Evolutionary conservation across 352 stramenopile genomes (phyloP).

Genomic region (Phytophthora citrophthora): DNA sequence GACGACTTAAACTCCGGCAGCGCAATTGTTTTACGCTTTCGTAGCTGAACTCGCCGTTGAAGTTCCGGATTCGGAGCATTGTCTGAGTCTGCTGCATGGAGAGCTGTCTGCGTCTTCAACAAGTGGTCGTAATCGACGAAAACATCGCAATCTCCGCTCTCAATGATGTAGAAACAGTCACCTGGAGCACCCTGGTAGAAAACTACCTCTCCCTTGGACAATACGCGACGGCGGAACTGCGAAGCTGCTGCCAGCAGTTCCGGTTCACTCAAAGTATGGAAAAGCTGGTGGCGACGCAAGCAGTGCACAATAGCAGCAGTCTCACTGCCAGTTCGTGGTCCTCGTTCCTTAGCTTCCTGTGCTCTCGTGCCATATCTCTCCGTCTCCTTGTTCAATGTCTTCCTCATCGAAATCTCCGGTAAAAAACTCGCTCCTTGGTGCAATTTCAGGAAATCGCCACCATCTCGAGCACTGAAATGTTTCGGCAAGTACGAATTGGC

Average conservation of each 20-base stretch:
- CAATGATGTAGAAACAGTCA: constrained; percentile 86
- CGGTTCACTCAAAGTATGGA: constrained; percentile 78
- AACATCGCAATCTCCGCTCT: constrained; percentile 81
- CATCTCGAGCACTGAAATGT: constrained; percentile 72
- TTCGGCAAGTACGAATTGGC: constrained; percentile 89
- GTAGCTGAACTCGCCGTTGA: constrained; percentile 34
- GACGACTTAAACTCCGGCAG: constrained; percentile 75
- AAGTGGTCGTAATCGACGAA: constrained; percentile 85
- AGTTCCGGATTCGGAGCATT: constrained; percentile 20
- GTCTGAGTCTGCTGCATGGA: constrained; percentile 20
- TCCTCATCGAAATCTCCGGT: constrained; percentile 73
- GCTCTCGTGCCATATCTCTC: constrained; percentile 33
- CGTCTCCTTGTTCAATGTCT: constrained; percentile 41
- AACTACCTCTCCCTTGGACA: constrained; percentile 73
- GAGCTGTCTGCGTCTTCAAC: constrained; percentile 43
- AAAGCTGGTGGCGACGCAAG: constrained; percentile 79
- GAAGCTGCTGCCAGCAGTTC: constrained; percentile 62
- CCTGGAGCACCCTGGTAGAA: constrained; percentile 84
- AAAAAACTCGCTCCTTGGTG: constrained; percentile 76
- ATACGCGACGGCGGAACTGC: constrained; percentile 62
- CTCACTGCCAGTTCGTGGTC: constrained; percentile 41
- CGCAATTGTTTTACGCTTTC: constrained; percentile 72
- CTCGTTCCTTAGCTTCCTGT: constrained; percentile 40
- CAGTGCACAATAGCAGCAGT: constrained; percentile 65
- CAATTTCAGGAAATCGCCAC: constrained; percentile 73